These are phyloP conservation scores for Monosporozyma servazzii DNA, from an alignment of 805 yeast species.

Conservation along the genomic window DNA sequence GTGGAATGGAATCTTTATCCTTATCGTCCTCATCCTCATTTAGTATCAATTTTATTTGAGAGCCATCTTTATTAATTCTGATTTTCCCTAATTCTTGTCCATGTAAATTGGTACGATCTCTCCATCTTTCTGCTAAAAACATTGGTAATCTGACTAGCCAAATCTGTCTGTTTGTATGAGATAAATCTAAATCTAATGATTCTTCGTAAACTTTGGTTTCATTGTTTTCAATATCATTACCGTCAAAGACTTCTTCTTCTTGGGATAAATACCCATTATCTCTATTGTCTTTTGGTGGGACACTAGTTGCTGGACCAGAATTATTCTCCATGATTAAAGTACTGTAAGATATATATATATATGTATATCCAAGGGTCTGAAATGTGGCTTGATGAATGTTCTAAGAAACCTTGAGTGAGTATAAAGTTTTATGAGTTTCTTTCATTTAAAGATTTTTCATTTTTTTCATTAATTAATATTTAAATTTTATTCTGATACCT, in stretches of 20 bases:
- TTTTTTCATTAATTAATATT: not conserved
- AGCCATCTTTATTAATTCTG: slow-evolving; percentile 51
- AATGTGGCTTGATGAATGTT: not conserved
- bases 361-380: no score
- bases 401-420: not conserved
- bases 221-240: slow-evolving; percentile 35
- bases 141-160: slow-evolving; percentile 92
- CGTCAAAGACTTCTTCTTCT: slow-evolving; percentile 37
- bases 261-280: slow-evolving; percentile 35
- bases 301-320: slow-evolving; percentile 4
- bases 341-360: not conserved
- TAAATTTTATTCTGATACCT: not conserved
- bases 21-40: slow-evolving; percentile 37
- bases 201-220: slow-evolving; percentile 42
- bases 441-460: not conserved
- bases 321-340: not conserved
- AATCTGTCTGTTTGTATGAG: slow-evolving; percentile 56
- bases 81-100: slow-evolving; percentile 79
- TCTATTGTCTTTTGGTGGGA: slow-evolving; percentile 1
- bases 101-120: slow-evolving; percentile 46
- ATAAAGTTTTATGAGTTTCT: not conserved
- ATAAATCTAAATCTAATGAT: slow-evolving; percentile 66
- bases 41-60: slow-evolving; percentile 46
- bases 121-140: slow-evolving; percentile 77
- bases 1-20: slow-evolving; percentile 54